These are phyloP conservation scores for Penicillium sp. DNA, from an alignment of 2,329 filamentous ascomycete species.

Conservation along the genomic window DNA sequence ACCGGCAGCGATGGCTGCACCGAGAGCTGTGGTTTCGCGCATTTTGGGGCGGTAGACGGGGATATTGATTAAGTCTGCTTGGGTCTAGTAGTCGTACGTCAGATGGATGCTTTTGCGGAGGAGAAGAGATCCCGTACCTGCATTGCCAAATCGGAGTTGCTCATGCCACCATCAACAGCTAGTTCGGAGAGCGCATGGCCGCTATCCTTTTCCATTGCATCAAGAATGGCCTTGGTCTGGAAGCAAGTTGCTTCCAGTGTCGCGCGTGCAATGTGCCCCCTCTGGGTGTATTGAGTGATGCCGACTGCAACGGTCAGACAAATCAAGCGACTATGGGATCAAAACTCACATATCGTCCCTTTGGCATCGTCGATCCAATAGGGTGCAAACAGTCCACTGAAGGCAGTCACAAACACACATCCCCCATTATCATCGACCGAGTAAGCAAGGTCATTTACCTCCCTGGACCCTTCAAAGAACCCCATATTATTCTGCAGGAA, in stretches of 20 bases:
- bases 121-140: slow-evolving; percentile 52
- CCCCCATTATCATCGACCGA: slow-evolving; percentile 76
- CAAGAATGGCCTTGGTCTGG: slow-evolving; percentile 89
- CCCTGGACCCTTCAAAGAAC: slow-evolving; percentile 60
- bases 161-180: slow-evolving; percentile 86
- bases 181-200: slow-evolving; percentile 74
- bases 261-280: slow-evolving; percentile 82
- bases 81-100: slow-evolving; percentile 49
- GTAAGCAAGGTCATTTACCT: slow-evolving; percentile 64
- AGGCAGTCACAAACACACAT: slow-evolving; percentile 84
- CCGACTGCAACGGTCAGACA: slow-evolving; percentile 56
- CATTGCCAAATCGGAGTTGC: slow-evolving; percentile 86
- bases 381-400: slow-evolving; percentile 85
- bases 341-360: slow-evolving; percentile 71
- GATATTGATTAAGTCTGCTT: slow-evolving; percentile 83
- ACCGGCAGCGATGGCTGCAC: slow-evolving; percentile 84
- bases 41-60: slow-evolving; percentile 81
- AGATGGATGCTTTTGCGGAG: not conserved
- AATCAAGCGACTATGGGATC: not conserved
- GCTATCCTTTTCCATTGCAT: slow-evolving; percentile 87
- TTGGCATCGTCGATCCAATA: slow-evolving; percentile 97
- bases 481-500: slow-evolving; percentile 68
- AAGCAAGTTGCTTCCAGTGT: slow-evolving; percentile 90
- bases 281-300: slow-evolving; percentile 80
- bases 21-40: slow-evolving; percentile 87